Conservation (phyloP, 2,329 filamentous ascomycete species). For the Gyromitra esculenta region DNA sequence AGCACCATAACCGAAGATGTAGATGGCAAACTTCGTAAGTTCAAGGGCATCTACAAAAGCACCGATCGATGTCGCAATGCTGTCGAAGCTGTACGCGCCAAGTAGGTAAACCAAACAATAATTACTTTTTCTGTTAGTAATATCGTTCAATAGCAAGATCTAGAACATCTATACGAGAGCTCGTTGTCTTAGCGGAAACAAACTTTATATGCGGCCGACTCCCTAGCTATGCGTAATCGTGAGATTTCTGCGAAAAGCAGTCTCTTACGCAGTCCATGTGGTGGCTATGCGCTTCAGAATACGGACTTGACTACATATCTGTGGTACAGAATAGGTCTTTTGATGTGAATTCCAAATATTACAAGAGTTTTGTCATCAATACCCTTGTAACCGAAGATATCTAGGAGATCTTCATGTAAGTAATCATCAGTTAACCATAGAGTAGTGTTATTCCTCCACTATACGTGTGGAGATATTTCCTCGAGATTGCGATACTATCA, state of each 20-base stretch:
- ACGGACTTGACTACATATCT: too few relatives aligned
- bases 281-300: too few relatives aligned
- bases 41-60: slow-evolving; percentile 32
- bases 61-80: slow-evolving; percentile 23
- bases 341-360: not conserved
- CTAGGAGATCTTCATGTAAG: too few relatives aligned
- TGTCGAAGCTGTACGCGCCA: not conserved
- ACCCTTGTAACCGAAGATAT: slow-evolving; percentile 1
- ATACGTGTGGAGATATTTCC: too few relatives aligned
- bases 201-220: not conserved
- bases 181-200: not conserved
- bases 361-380: slow-evolving; percentile 3
- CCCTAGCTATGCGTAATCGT: not conserved
- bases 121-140: not conserved
- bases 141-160: not conserved
- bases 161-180: not conserved
- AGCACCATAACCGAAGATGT: slow-evolving; percentile 73
- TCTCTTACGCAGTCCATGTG: too few relatives aligned
- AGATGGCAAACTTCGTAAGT: slow-evolving; percentile 58
- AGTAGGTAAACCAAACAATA: too few relatives aligned
- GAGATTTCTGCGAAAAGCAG: not conserved
- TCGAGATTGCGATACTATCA: too few relatives aligned
- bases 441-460: too few relatives aligned
- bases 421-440: too few relatives aligned
- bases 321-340: too few relatives aligned